Evolutionary conservation across 495 filamentous ascomycete genomes (phyloP), one percentile per base, ranked within the genome.

Genomic region (Penicillium cosmopolitanum): DNA sequence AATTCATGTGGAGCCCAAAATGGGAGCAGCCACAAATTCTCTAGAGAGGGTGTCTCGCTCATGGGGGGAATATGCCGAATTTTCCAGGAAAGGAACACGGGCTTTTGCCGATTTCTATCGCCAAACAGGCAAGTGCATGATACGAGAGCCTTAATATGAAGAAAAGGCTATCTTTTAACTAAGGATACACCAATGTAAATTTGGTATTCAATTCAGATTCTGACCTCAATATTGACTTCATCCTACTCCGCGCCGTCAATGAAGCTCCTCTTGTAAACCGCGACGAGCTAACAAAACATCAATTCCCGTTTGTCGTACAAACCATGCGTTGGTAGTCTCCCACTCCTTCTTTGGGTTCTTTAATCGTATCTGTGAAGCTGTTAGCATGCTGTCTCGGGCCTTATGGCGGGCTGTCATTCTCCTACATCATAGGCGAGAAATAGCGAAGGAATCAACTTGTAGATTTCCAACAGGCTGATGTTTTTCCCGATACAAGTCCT

Each of bases 381-480:
- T 47, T 50, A 36, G 13, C 11, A 56, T 13, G 19, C 51, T 38
- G 2, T 21, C 7, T 13, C 43, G 21, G 36, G 46, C 13, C 5
- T 19, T 15, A 9, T 16, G 43, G 25, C 5, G 7, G 28, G 7
- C 28, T 31, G 21, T 9, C 11, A 25, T 25, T 38, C 57, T 62
- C 53, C 12, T 42, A 81, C 77, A 67, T 91, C 83, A 68, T 88
- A 93, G 54, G 80, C 76, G 64, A 84, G 71, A 56, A 92, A 66
- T 61, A 92, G 77, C 48, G 79, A 86, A 50, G 90, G 90, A 28
- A 92, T 84, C 56, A 93, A 66, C 77, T 94, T 94, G 58, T 91
- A 89, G 28, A 92, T 87, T 80, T 94, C 90, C 68, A 93, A 53
- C 69, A 90, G 64, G 50, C 82, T 84, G 53, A 93, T 90, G 62